A percentile compares a stretch with the other conserved stretches of the same genome.
Evolutionary conservation across 2,329 filamentous ascomycete species (phyloP).

Genomic region (Fusarium mangiferae): DNA sequence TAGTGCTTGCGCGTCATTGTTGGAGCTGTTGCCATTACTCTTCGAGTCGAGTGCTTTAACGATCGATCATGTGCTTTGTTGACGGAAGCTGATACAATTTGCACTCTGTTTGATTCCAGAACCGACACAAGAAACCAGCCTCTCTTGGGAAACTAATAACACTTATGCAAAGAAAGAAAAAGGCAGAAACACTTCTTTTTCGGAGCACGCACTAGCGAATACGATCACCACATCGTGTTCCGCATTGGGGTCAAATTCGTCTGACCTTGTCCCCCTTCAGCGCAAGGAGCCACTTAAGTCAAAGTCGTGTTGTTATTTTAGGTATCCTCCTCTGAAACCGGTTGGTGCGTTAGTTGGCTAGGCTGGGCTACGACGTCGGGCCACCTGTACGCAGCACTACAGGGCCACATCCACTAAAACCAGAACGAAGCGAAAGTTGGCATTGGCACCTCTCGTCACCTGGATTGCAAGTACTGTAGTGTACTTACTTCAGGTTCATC

Average conservation of each 20-base stretch:
- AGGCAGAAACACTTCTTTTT: slow-evolving; percentile 6
- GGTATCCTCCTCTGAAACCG: slow-evolving; percentile 34
- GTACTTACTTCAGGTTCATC: slow-evolving; percentile 21
- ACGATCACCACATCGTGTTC: slow-evolving; percentile 35
- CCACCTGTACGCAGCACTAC: slow-evolving; percentile 18
- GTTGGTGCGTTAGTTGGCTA: slow-evolving; percentile 27
- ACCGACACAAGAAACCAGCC: neutral
- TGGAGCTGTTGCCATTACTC: neutral
- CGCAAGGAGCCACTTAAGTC: slow-evolving; percentile 11
- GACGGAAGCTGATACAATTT: slow-evolving; percentile 16
- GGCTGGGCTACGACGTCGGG: slow-evolving; percentile 35
- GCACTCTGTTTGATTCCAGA: slow-evolving; percentile 10
- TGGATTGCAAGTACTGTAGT: neutral
- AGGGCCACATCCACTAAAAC: slow-evolving; percentile 22
- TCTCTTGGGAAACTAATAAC: neutral
- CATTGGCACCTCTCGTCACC: slow-evolving; percentile 4
- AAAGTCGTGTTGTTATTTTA: slow-evolving; percentile 38
- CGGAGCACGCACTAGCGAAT: slow-evolving; percentile 38
- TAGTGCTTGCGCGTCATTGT: slow-evolving; percentile 25
- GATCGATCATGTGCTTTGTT: slow-evolving; percentile 22
- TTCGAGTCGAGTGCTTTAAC: neutral
- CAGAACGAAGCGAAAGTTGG: slow-evolving; percentile 19
- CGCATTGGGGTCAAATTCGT: slow-evolving; percentile 29
- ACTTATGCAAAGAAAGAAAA: slow-evolving; percentile 26
- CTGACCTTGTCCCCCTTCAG: slow-evolving; percentile 8